Base-by-base conservation (phyloP, 352 stramenopile genomes). In the Globisporangium heterothallicum region DNA sequence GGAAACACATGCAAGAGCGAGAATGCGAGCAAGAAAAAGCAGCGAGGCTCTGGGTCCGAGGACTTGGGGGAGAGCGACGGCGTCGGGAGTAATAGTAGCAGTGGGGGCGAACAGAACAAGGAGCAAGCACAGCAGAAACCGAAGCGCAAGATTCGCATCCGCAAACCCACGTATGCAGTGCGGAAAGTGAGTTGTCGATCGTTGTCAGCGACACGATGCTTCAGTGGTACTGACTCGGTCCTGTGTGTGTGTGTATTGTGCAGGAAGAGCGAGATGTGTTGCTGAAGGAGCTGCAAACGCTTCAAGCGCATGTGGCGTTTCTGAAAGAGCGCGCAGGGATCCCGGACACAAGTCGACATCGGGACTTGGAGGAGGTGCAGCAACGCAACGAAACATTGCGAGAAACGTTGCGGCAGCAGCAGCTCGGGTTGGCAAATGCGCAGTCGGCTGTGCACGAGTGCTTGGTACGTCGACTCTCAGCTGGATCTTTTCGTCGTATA, bases 241-340 rank as follows among this genome's bases (percentile, higher is more conserved):
- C n/a, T n/a, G 32, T 27, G 45, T 46, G 13, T 18, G 9, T 16
- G 19, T 51, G 13, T 36, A n/a, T 24, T 36, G 29, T 26, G 21
- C 27, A 67, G 64, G 70, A 80, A 58, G 74, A 75, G 59, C 77
- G 77, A 52, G 67, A 68, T 9, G 46, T 73, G 59, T 57, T 80
- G 29, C 40, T 67, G 42, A 58, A 61, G 19, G 61, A 80, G 25
- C 36, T 77, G 26, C 50, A 62, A 22, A 34, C 56, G 27, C 55
- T 80, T 0, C 54, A 72, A 26, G 54, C 56, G n/a, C 63, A 75
- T n/a, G 47, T 72, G 6, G 30, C 62, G 41, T 56, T 48, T 5
- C 24, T 80, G 12, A 56, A 42, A 54, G 22, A 54, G 56, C 29
- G 64, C 60, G 41, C 70, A 49, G 46, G 64, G 46, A 66, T 73